These are phyloP conservation scores for Pyracantha coccinea DNA, from an alignment of 331 rosid genomes.

Conservation along the genomic window DNA sequence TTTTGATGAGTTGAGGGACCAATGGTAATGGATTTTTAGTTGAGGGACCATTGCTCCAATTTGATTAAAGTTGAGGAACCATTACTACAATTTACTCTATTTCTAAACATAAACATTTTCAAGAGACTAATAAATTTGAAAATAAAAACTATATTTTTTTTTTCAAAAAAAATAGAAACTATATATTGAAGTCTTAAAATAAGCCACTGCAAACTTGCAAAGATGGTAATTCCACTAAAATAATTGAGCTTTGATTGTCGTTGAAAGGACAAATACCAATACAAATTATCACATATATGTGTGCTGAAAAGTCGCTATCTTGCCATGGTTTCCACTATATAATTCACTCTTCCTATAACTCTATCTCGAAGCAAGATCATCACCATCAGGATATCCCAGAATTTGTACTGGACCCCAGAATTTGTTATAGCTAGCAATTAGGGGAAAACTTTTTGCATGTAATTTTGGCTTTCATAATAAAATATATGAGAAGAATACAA, in stretches of 20 bases:
- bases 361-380: not conserved
- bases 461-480: not conserved
- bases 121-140: no score
- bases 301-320: not conserved
- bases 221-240: not conserved
- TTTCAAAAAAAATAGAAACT: no score
- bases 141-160: no score
- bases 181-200: no score
- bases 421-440: not conserved
- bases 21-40: no score
- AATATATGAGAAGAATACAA: not conserved
- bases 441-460: not conserved
- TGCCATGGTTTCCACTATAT: not conserved
- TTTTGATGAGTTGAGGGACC: no score
- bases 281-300: not conserved
- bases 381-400: not conserved
- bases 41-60: no score
- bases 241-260: not conserved
- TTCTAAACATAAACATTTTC: no score
- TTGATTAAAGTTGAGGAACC: no score
- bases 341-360: not conserved
- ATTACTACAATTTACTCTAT: no score
- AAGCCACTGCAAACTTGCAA: not conserved
- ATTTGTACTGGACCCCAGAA: not conserved
- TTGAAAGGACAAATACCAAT: not conserved